These are phyloP conservation scores for Trichocomaceae sp. DNA, from an alignment of 2,329 filamentous ascomycete genomes.

Conservation along the genomic window DNA sequence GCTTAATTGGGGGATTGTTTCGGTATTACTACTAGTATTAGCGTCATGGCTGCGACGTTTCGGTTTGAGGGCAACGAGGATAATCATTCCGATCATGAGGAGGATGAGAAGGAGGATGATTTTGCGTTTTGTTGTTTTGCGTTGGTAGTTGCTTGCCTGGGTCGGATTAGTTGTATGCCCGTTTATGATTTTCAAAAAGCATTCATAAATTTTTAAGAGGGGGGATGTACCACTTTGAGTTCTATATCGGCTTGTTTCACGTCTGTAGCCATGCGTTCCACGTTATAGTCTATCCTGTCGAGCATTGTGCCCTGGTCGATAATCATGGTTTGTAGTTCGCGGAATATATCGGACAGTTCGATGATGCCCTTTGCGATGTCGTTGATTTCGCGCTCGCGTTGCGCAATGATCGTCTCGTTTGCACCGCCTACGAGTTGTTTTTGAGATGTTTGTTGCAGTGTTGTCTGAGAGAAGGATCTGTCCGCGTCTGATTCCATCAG, in stretches of 20 bases:
- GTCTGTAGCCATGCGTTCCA: conserved; percentile 88
- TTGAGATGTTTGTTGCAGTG: conserved; percentile 70
- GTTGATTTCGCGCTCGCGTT: conserved; percentile 93
- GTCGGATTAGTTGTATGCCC: background rate
- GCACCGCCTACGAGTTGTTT: conserved; percentile 35
- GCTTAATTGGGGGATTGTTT: background rate
- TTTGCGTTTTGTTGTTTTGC: conserved; percentile 80
- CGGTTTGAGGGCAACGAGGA: conserved; percentile 73
- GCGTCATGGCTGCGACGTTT: conserved; percentile 42
- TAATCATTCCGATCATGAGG: conserved; percentile 78
- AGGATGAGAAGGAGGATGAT: conserved; percentile 83
- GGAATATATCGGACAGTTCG: conserved; percentile 91
- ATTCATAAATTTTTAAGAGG: too few relatives aligned
- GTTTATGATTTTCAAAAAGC: too few relatives aligned
- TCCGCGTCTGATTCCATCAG: conserved; percentile 91
- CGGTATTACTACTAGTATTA: conserved; percentile 11
- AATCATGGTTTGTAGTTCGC: conserved; percentile 92
- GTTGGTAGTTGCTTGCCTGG: conserved; percentile 76
- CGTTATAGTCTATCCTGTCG: conserved; percentile 95
- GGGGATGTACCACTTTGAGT: conserved; percentile 59
- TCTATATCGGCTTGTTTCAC: conserved; percentile 92
- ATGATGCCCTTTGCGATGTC: conserved; percentile 98
- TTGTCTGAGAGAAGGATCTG: conserved; percentile 82
- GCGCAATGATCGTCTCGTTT: conserved; percentile 77
- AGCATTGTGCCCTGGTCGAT: conserved; percentile 87